Evolutionary conservation across 352 stramenopile genomes (phyloP), one percentile per base, ranked within the genome.

Genomic region (Pythium phragmitis): DNA sequence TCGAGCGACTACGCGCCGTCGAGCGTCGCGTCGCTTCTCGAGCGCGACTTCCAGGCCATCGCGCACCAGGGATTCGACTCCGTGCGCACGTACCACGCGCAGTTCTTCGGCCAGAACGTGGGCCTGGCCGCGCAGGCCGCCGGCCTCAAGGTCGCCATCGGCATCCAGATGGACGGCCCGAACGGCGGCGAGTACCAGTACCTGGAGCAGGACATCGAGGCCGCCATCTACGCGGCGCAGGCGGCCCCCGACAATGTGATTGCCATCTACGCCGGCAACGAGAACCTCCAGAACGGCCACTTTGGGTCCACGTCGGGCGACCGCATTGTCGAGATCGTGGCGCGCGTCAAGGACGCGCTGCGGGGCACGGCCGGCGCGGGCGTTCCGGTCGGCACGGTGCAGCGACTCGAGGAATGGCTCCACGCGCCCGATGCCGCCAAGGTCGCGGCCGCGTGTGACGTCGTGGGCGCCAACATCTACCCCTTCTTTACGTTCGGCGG

Each of bases 211-310:
- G 80, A 91, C 66, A 85, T 93, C 61, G 37, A 82, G 33, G 82
- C 85, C 26, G 80, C 81, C 23, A 84, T 85, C 62, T 63, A 71
- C 7, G 85, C 77, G 41, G 84, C 75, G 30, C 45, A 69, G 39
- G 52, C 47, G 23, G 67, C 85, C 60, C 69, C 79, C 0, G 39
- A 59, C 16, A 63, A 52, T 0, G 69, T 93, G n/a, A 63, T 87
- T 23, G 71, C 69, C 8, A 74, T 93, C 48, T 91, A 79, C 67
- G 81, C 88, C 30, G 85, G 85, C 43, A 93, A 91, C 74, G 85
- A 93, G 58, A 75, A 87, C 75, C 70, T 93, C 17, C 58, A 69
- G 46, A 87, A 87, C 68, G 65, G 72, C 33, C 69, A 57, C 59
- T 86, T 79, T 43, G 81, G 79, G 21, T 72, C 64, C 3, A 71